phyloP scores from a whole-genome alignment of 2,329 filamentous ascomycete species.

The Aspergillus sergii region DNA sequence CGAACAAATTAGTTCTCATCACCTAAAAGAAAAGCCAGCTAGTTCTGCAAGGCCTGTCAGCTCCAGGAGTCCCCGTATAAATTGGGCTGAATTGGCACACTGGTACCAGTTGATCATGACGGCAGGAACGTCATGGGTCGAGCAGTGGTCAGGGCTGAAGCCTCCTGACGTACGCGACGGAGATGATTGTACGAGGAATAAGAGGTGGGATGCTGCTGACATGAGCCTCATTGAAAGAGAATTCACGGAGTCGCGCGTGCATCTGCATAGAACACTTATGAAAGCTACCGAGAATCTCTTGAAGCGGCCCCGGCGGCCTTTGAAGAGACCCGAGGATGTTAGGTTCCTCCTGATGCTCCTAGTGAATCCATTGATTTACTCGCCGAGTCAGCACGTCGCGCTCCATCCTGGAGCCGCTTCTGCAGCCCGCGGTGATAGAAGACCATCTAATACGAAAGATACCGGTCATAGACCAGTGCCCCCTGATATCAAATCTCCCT shows the following conservation, averaged over 20 bases:
- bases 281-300: slow-evolving; percentile 78
- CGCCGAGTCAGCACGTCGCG: slow-evolving; percentile 33
- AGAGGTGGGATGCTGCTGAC: slow-evolving; percentile 46
- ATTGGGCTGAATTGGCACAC: slow-evolving; percentile 70
- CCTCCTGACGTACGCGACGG: slow-evolving; percentile 33
- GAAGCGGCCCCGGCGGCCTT: slow-evolving; percentile 72
- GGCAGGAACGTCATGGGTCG: slow-evolving; percentile 68
- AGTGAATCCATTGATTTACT: slow-evolving; percentile 74
- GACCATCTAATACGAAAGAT: slow-evolving; percentile 33
- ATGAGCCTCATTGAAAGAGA: slow-evolving; percentile 54
- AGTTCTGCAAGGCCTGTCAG: slow-evolving; percentile 48
- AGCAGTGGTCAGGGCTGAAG: slow-evolving; percentile 59
- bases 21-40: slow-evolving; percentile 37
- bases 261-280: slow-evolving; percentile 69
- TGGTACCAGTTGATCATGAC: slow-evolving; percentile 76
- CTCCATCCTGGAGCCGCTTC: slow-evolving; percentile 18
- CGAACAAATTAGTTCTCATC: slow-evolving; percentile 35
- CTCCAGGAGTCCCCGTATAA: slow-evolving; percentile 67
- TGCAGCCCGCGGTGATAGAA: slow-evolving; percentile 27
- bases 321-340: slow-evolving; percentile 69
- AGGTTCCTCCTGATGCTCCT: slow-evolving; percentile 78
- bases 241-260: slow-evolving; percentile 65
- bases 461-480: slow-evolving; percentile 19
- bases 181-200: slow-evolving; percentile 23
- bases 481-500: slow-evolving; percentile 15